These are phyloP conservation scores for Sphagnum fallax DNA, from an alignment of 228 moss, liverwort and hornwort genomes.

Conservation along the genomic window DNA sequence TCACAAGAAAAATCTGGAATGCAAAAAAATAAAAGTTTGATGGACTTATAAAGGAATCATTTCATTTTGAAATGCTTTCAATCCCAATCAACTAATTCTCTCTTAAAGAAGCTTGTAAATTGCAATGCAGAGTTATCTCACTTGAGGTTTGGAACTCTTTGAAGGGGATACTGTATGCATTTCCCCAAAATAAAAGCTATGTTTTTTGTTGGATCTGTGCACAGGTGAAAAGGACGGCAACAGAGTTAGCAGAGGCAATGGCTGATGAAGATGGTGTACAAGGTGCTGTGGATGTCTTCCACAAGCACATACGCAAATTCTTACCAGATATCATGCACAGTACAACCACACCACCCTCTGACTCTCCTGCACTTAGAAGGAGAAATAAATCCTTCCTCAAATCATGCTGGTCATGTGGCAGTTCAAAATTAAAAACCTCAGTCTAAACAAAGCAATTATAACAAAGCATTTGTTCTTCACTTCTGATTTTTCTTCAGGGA, in stretches of 20 bases:
- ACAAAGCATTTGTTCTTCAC: too few species aligned
- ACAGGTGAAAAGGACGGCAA: conserved; percentile 67
- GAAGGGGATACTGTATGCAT: background rate
- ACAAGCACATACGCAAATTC: conserved; percentile 62
- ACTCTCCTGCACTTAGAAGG: too few species aligned
- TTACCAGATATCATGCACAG: conserved; percentile 8
- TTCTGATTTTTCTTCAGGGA: too few species aligned
- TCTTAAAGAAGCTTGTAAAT: too few species aligned
- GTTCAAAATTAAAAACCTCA: background rate
- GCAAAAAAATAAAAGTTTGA: too few species aligned
- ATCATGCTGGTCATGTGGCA: conserved; percentile 4
- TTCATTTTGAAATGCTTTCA: too few species aligned
- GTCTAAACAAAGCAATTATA: too few species aligned
- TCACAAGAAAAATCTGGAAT: background rate
- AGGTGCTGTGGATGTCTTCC: conserved; percentile 81
- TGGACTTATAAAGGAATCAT: too few species aligned
- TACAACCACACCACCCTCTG: conserved; percentile 13
- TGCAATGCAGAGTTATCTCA: too few species aligned
- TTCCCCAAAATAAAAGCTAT: background rate
- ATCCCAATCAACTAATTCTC: too few species aligned
- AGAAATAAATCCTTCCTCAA: background rate
- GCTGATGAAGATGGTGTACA: conserved; percentile 69
- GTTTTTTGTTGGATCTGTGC: background rate
- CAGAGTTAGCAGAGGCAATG: conserved; percentile 65
- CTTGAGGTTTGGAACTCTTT: too few species aligned